Base-by-base conservation (phyloP, 768 basidiomycete genomes). In the Piloderma croceum region DNA sequence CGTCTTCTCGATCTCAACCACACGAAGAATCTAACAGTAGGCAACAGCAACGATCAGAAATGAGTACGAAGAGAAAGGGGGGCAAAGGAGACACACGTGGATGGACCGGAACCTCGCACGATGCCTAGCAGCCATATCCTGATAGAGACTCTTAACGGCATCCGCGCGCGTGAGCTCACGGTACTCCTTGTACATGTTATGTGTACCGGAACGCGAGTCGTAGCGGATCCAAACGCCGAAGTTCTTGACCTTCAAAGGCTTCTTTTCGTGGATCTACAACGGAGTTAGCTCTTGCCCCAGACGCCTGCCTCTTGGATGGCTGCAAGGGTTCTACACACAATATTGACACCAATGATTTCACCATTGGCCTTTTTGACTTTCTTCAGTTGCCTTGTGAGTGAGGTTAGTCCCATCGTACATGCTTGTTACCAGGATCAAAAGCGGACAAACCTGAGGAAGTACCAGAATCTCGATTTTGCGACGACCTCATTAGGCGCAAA, bases 181-280 rank as follows among this genome's bases (percentile, higher is more conserved):
- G 86, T 90, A 97, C 68, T 90, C 87, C 80, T 93, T 93, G 87
- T 96, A 96, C 92, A 97, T 94, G 82, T 99, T 99, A 83, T 98
- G 96, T 34, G 96, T 99, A 49, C 96, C 96, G 38, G 93, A 96
- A 56, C 94, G 91, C 40, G 94, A 98, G 71, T 99, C 96, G 70
- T 99, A 99, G 56, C 94, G 88, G 63, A 99, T 69, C 96, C 96
- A 98, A 71, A 99, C 89, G 52, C 96, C 96, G 62, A 99, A 97
- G 84, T 96, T 98, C 81, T 99, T 98, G 67, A 97, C 87, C 73
- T 93, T 93, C 67, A 96, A 62, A 18, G 96, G 96, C 68, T 86
- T 90, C 79, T 90, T 93, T 75, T 98, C 94, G 61, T 85, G 80
- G 63, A 98, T 97, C 93, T 97, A 79, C 10, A 58, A 25, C 22